These are phyloP conservation scores for Aegilops speltoides DNA, from an alignment of 176 grass and related monocot species.

Conservation along the genomic window DNA sequence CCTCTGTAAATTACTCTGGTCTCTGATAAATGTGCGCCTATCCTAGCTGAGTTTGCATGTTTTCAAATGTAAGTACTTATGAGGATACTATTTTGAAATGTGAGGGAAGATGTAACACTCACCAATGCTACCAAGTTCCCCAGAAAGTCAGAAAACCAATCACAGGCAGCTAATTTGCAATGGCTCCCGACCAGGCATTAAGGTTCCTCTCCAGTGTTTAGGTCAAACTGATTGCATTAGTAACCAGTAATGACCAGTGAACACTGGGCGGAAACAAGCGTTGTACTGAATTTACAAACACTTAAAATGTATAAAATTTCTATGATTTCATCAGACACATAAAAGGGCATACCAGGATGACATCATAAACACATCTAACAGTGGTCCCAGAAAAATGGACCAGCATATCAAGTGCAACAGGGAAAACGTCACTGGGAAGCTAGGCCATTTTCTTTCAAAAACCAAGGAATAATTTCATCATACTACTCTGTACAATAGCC, in stretches of 20 bases:
- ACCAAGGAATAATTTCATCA: not conserved
- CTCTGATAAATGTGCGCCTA: not conserved
- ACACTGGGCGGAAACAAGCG: not conserved
- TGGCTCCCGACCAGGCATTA: not conserved
- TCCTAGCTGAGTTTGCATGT: not conserved
- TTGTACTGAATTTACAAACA: slow-evolving; percentile 7
- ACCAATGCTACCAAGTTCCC: slow-evolving; percentile 20
- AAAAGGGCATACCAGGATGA: slow-evolving; percentile 11
- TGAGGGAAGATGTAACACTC: not conserved
- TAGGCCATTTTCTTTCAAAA: not conserved
- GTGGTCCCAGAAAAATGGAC: slow-evolving; percentile 2
- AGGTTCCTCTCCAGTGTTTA: slow-evolving; percentile 19
- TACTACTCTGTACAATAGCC: not conserved
- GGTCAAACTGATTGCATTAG: slow-evolving; percentile 6
- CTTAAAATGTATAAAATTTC: not conserved
- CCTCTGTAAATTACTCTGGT: not conserved
- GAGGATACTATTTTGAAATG: not conserved
- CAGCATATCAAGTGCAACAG: not conserved
- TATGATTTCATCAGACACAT: slow-evolving; percentile 6
- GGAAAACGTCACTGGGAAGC: not conserved
- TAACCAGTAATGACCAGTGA: slow-evolving; percentile 1
- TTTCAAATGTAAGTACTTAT: not conserved
- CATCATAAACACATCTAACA: not conserved
- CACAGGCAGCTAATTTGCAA: slow-evolving; percentile 16
- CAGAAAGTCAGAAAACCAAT: not conserved